Evolutionary conservation across 108 stramenopile species (phyloP), one percentile per base, ranked within the genome.

Genomic region (Heterococcus sp.): DNA sequence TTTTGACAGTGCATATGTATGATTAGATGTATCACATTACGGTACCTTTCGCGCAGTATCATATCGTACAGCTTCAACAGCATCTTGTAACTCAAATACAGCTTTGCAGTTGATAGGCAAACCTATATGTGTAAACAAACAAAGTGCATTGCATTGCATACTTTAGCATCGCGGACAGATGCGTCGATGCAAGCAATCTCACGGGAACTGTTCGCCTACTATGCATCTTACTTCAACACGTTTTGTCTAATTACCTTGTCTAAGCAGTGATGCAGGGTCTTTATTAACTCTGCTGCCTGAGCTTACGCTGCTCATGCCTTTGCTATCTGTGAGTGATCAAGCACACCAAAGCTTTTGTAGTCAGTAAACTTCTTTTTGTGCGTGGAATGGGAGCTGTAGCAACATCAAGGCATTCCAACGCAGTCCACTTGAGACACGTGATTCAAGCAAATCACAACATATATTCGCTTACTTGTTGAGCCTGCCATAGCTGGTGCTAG

Each of bases 21-120:
- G 21, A 21, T 21, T 58, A 8, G 21, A 58, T 21, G 46, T 58
- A 58, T 8, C 46, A 21, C 46, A 58, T 14, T 8, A 58, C 14
- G 14, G 46, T 58, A 58, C 46, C 46, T 58, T 58, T 8, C 46
- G 46, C 14, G 8, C 8, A 14, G 46, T 58, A 21, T 58, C 46
- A 21, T 58, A 58, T 21, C 21, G 8, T 21, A 58, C 46, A 58
- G 14, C 21, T 8, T 58, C 46, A 58, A 58, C 21, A 21, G 46
- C 46, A 14, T 58, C 46, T 21, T 58, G 46, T 21, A 58, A 21
- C 8, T 58, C 46, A 58, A 58, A 58, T 70, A 78, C 77, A 63
- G 69, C 63, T 37, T 69, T 69, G 77, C 77, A 78, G 69, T 78
- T 66, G 69, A 78, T 78, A 30, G 77, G 77, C 1, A 78, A 64